Base-by-base conservation (phyloP, 176 grass and related monocot genomes). In the Raddia distichophylla region DNA sequence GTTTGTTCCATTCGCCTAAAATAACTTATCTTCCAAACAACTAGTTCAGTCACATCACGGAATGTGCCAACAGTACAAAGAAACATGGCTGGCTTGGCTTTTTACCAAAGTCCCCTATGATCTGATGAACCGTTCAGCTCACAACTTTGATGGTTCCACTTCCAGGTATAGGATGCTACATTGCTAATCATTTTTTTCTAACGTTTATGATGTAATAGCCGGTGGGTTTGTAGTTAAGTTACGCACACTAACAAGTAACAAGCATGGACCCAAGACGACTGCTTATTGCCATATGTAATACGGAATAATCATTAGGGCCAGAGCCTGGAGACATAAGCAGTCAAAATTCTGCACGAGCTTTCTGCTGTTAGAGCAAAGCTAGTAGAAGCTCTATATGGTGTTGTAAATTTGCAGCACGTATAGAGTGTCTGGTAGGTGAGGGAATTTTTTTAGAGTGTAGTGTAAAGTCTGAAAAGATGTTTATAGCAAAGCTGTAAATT, bases 271-370 rank as follows among this genome's bases (percentile, higher is more conserved):
- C 42, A 85, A 55, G 71, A 53, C 64, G 54, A 53, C 65, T 78
- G 78, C 51, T 82, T 52, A 59, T 8, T 67, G 78, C 43, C 67
- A 78, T 81, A 50, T 46, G 73, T 7, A 76, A 54, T 54, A 74
- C 52, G 78, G 15, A 72, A 64, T 71, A 83, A 86, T 86, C 83
- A 83, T 90, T 60, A 79, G 44, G 12, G 62, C 16, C 55, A 19
- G 45, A 78, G 19, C 61, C 60, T 83, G 79, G 61, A 83, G 84
- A 56, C 34, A 22, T 18, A 65, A 11, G 74, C 74, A 12, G 88
- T 90, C 79, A 83, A 83, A 69, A 86, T 67, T 69, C 61, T 49
- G 61, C 74, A 74, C 44, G 13, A 90, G 46, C 83, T 90, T 90
- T 83, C 74, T 82, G 84, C 70, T 74, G 57, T 34, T 34, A n/a